Evolutionary conservation across 345 rosid species (phyloP).

Genomic region (Zanthoxylum bungeanum): DNA sequence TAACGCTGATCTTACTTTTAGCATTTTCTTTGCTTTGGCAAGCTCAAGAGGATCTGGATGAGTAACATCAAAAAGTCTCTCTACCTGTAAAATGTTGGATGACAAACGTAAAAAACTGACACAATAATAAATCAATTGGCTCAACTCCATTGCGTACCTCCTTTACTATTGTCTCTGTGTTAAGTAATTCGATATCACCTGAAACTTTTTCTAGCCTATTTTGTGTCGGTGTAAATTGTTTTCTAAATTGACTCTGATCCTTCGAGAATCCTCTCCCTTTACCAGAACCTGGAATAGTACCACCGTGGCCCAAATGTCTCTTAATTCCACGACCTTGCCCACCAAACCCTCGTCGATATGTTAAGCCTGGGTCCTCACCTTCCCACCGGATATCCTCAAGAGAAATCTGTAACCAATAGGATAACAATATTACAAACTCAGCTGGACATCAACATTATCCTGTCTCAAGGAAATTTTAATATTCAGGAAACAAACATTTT

Average conservation of each 20-base stretch:
- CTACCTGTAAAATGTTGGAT: conserved; percentile 51
- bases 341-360: conserved; percentile 46
- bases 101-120: conserved; percentile 11
- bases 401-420: conserved; percentile 52
- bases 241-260: conserved; percentile 56
- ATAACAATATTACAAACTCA: not conserved
- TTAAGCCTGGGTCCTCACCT: conserved; percentile 57
- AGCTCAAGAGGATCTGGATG: conserved; percentile 92
- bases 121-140: not conserved
- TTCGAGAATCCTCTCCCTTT: conserved; percentile 59
- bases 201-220: conserved; percentile 56
- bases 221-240: conserved; percentile 45
- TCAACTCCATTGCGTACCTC: conserved; percentile 46
- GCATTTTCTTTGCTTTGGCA: conserved; percentile 80
- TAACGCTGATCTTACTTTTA: conserved; percentile 50
- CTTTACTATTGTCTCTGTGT: conserved; percentile 78
- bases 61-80: conserved; percentile 58
- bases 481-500: not conserved
- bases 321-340: conserved; percentile 48
- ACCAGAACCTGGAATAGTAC: conserved; percentile 35
- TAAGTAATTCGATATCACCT: conserved; percentile 76
- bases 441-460: not conserved
- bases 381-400: conserved; percentile 92
- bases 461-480: not conserved
- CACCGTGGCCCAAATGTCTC: conserved; percentile 42